A percentile compares a stretch with the other conserved stretches of the same genome.
Conservation (phyloP, 768 basidiomycete species). For the Scleroderma citrinum region DNA sequence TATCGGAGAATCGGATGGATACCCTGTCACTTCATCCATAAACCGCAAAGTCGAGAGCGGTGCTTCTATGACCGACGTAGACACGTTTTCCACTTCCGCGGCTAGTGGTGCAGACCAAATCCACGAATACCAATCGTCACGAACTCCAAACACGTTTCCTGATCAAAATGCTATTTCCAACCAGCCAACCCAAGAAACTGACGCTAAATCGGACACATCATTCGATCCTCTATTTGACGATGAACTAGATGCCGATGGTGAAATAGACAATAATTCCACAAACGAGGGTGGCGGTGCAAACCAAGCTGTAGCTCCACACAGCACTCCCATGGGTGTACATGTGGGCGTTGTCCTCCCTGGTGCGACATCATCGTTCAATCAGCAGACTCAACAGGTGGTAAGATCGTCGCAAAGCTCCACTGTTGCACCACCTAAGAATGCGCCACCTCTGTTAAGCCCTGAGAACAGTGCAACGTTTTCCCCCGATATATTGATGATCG, state of each 20-base stretch:
- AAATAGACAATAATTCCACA: constrained; percentile 22
- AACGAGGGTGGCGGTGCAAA: constrained; percentile 14
- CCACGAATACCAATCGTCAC: constrained; percentile 11
- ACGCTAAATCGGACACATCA: constrained; percentile 72
- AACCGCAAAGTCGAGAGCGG: constrained; percentile 10
- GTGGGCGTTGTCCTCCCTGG: constrained; percentile 27
- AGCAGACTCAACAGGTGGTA: constrained; percentile 17
- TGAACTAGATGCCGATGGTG: constrained; percentile 61
- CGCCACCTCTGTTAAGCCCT: constrained; percentile 66
- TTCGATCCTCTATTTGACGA: constrained; percentile 91
- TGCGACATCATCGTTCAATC: constrained; percentile 16
- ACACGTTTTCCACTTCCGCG: constrained; percentile 12
- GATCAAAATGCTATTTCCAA: constrained; percentile 22
- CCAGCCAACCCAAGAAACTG: constrained; percentile 35
- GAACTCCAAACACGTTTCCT: constrained; percentile 13
- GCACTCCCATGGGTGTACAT: constrained; percentile 6
- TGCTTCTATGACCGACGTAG: constrained; percentile 18
- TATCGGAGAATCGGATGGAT: constrained; percentile 15
- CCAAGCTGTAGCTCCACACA: constrained; percentile 11
- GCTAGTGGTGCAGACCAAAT: constrained; percentile 6
- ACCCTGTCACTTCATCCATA: constrained; percentile 3
- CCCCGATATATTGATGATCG: constrained; percentile 79
- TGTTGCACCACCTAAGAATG: constrained; percentile 62
- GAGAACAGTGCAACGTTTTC: constrained; percentile 61
- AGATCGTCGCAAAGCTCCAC: constrained; percentile 26